Conservation (phyloP, 305 asterid species). For the Fraxinus dipetala region DNA sequence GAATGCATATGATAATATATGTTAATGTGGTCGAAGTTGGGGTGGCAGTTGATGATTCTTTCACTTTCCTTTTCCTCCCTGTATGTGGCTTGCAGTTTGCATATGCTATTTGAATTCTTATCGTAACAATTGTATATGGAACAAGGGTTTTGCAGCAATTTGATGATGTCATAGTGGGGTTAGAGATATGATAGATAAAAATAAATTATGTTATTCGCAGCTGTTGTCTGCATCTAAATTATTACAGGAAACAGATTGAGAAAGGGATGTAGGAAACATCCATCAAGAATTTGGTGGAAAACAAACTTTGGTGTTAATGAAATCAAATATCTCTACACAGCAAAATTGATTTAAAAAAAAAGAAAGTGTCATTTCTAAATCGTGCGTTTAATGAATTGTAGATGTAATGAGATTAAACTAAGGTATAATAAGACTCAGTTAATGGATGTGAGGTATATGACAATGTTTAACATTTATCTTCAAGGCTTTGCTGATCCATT, state of each 20-base stretch:
- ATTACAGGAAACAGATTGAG: constrained; percentile 20
- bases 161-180: constrained; percentile 13
- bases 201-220: not conserved
- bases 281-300: not conserved
- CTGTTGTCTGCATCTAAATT: constrained; percentile 2
- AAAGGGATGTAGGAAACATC: constrained; percentile 19
- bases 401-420: not conserved
- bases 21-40: not conserved
- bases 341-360: not conserved
- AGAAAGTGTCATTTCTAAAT: not conserved
- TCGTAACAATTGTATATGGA: not conserved
- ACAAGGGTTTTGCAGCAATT: constrained; percentile 8
- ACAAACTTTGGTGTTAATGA: constrained; percentile 12
- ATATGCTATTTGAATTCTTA: not conserved
- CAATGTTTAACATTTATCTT: not conserved
- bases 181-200: constrained; percentile 1
- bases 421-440: not conserved
- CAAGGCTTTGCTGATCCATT: not conserved
- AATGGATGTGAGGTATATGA: not conserved
- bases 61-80: not conserved
- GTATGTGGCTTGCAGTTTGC: not conserved
- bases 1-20: not conserved
- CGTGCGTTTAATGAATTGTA: not conserved
- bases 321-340: not conserved
- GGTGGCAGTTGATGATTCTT: not conserved